Base-by-base conservation (phyloP, 2,329 filamentous ascomycete genomes). In the Pseudocercospora ulei region DNA sequence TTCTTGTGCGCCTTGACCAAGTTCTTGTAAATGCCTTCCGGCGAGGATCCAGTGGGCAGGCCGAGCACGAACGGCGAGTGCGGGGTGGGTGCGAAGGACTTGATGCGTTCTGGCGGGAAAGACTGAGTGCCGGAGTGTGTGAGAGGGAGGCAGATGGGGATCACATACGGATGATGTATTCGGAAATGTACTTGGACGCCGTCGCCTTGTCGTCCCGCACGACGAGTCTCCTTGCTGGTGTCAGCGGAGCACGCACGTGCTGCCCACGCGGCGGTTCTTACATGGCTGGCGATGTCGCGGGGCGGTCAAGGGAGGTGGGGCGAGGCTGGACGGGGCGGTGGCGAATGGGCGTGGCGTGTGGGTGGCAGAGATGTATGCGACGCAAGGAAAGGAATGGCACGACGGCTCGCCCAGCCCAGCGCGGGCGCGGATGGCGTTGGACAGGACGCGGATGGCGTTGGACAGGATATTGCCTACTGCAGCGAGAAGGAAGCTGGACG, bases 21-120 rank as follows among this genome's bases (percentile, higher is more conserved):
- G 51, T 78, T 71, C 59, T 76, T 76, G 66, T 92, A 92, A 49
- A 90, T 77, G 35, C 75, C 70, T 45, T 86, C 73, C 2, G 84
- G 84, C 47, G 80, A 87, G 54, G 81, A 86, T 38, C 84, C 84
- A 1, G 84, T 92, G 6, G 84, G 84, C 4, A 92, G 70, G 42
- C 84, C 84, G 30, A 92, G 75, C 4, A 90, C 80, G 56, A 92
- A 90, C 1, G 82, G 83, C 50, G 76, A 76, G 48, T 75, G 66
- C 31, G 78, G 66, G 3, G 80, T 82, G 23, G 84, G 83, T 33
- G 72, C 71, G 63, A 85, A 90, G 44, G 75, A 66, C 54, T 80
- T 82, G 68, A 90, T 88, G 51, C 82, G 78, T 53, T 82, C 79
- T 79, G 48, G 14, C 16, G n/a, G 45, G 30, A 33, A 14, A 14